phyloP scores from a whole-genome alignment of 306 rosid genomes.

The Casuarina equisetifolia region DNA sequence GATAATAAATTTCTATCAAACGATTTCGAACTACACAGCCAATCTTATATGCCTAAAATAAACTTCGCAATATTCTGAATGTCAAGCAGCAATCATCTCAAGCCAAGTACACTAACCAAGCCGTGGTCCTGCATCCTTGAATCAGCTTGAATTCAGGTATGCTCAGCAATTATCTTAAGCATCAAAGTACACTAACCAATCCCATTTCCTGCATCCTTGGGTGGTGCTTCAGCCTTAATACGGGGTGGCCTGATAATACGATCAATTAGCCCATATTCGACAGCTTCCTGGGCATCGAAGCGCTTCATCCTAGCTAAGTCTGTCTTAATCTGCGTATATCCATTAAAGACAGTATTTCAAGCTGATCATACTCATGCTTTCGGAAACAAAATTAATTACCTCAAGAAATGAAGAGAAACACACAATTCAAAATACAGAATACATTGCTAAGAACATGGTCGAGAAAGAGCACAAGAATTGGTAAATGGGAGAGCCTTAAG shows the following conservation, averaged over 20 bases:
- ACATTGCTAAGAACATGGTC: slow-evolving; percentile 8
- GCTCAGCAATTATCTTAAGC: not conserved
- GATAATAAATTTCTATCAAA: slow-evolving; percentile 20
- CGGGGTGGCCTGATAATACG: slow-evolving; percentile 76
- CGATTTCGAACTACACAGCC: slow-evolving; percentile 26
- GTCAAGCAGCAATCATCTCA: slow-evolving; percentile 14
- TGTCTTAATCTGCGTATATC: slow-evolving; percentile 53
- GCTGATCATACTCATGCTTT: slow-evolving; percentile 13
- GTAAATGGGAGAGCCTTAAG: not conserved
- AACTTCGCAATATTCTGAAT: slow-evolving; percentile 13
- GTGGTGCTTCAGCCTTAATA: slow-evolving; percentile 76
- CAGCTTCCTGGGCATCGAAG: slow-evolving; percentile 73
- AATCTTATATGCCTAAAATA: slow-evolving; percentile 28
- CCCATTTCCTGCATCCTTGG: slow-evolving; percentile 65
- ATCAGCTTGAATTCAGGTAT: not conserved
- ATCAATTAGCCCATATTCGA: slow-evolving; percentile 93
- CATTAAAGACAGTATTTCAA: slow-evolving; percentile 22
- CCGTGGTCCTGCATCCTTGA: not conserved
- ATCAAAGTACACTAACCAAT: slow-evolving; percentile 58
- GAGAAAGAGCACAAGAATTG: not conserved
- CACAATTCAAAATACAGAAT: slow-evolving; percentile 13
- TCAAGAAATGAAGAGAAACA: slow-evolving; percentile 8
- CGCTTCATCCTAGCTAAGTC: slow-evolving; percentile 75
- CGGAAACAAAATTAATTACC: slow-evolving; percentile 13
- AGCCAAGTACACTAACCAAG: slow-evolving; percentile 1